These are phyloP conservation scores for Periconia sp. DNA, from an alignment of 2,329 filamentous ascomycete genomes.

Conservation along the genomic window DNA sequence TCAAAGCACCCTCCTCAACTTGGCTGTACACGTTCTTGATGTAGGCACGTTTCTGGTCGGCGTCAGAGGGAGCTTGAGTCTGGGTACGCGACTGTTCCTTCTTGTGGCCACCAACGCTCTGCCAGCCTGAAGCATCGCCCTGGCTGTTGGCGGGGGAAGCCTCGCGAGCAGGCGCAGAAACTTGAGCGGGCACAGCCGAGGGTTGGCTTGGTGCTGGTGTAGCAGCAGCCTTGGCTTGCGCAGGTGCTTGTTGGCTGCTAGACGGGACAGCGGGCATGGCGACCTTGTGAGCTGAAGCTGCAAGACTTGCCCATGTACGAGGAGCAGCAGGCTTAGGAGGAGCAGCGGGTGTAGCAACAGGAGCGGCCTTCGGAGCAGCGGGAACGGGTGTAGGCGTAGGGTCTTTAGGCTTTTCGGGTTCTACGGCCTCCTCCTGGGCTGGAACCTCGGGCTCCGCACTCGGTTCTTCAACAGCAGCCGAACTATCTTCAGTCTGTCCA, in stretches of 20 bases:
- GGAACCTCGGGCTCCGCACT: slow-evolving; percentile 33
- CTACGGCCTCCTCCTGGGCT: slow-evolving; percentile 36
- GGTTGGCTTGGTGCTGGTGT: slow-evolving; percentile 18
- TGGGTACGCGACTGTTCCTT: slow-evolving; percentile 81
- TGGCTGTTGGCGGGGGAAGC: slow-evolving; percentile 44
- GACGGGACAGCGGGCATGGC: slow-evolving; percentile 46
- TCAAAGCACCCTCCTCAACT: slow-evolving; percentile 74
- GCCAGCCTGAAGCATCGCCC: slow-evolving; percentile 74
- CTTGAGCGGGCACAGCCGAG: slow-evolving; percentile 27
- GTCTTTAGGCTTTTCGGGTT: slow-evolving; percentile 64
- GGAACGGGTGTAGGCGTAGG: slow-evolving; percentile 59
- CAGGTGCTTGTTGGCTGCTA: slow-evolving; percentile 32
- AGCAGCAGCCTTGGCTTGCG: slow-evolving; percentile 34
- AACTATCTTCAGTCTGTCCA: slow-evolving; percentile 43
- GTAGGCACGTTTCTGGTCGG: slow-evolving; percentile 80
- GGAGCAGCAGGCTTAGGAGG: slow-evolving; percentile 59
- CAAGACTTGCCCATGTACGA: slow-evolving; percentile 74
- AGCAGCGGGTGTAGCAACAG: slow-evolving; percentile 59
- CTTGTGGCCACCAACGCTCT: slow-evolving; percentile 75
- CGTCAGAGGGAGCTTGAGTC: slow-evolving; percentile 65
- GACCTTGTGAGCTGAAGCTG: slow-evolving; percentile 53
- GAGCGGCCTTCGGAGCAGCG: slow-evolving; percentile 57
- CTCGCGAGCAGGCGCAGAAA: slow-evolving; percentile 38
- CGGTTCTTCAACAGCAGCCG: slow-evolving; percentile 42
- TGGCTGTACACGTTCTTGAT: slow-evolving; percentile 95